Evolutionary conservation across 2,329 filamentous ascomycete genomes (phyloP), one percentile per base, ranked within the genome.

Genomic region (Colletotrichum graminicola): DNA sequence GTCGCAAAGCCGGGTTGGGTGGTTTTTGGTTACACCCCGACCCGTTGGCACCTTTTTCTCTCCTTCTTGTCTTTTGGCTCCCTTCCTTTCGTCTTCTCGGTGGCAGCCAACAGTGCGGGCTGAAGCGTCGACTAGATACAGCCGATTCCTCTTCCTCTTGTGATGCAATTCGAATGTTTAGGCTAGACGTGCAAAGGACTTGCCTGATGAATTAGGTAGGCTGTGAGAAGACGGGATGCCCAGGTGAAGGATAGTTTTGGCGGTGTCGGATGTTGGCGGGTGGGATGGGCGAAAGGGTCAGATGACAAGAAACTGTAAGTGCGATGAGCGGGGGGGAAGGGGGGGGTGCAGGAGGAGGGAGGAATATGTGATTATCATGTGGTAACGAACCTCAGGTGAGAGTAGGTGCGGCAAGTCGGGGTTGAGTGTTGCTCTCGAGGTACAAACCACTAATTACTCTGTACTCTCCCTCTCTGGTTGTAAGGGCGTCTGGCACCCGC

Each of bases 221-320:
- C 52, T 39, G 29, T 49, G 55, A 61, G 34, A 55, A 23, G 32
- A 23, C 32, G 36, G 52, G 52, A 55, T 55, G 52, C 10, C 57
- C 51, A 55, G 52, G 57, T 47, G 36, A 62, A 57, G 54, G 61
- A 68, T 62, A 67, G 63, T 68, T 66, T 62, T 55, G 49, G 64
- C 56, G 63, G 68, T 72, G 60, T 71, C 64, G 68, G 68, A 63
- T 62, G 64, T 59, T 45, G 64, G 47, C 59, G 71, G 62, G 68
- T 72, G 63, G 55, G 64, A 72, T 68, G 63, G 52, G 68, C 54
- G 62, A 61, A 68, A 67, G 60, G 23, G 71, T 64, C 68, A 72
- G 73, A 68, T 62, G 73, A 62, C 57, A 71, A 74, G 64, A 72
- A 73, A 63, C 65, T 67, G 59, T 72, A 45, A 71, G 54, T 71